Percentiles rank a stretch among this genome's conserved stretches.
phyloP scores from a whole-genome alignment of 2,329 filamentous ascomycete species.

The Hortaea werneckii region DNA sequence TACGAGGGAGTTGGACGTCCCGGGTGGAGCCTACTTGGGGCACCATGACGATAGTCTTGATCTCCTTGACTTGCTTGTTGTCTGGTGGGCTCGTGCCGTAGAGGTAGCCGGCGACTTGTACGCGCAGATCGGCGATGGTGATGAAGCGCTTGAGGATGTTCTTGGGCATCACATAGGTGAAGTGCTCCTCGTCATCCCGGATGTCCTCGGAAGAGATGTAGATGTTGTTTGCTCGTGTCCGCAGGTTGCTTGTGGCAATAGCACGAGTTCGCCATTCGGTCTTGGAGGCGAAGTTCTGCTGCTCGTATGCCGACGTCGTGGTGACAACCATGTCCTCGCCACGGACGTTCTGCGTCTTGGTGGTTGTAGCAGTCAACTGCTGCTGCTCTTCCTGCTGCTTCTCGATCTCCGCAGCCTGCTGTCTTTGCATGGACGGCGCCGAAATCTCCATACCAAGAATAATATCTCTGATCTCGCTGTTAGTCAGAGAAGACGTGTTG shows the following conservation, averaged over 20 bases:
- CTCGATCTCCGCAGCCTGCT: slow-evolving; percentile 96
- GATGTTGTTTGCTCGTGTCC: slow-evolving; percentile 92
- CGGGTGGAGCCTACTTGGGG: slow-evolving; percentile 91
- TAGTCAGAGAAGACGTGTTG: slow-evolving; percentile 93
- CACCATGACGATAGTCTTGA: slow-evolving; percentile 93
- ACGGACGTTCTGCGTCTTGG: slow-evolving; percentile 93
- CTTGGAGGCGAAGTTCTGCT: slow-evolving; percentile 95
- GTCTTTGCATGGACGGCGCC: slow-evolving; percentile 92
- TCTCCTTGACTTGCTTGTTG: slow-evolving; percentile 94
- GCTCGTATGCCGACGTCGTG: slow-evolving; percentile 94
- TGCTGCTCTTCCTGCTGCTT: slow-evolving; percentile 97
- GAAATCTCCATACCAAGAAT: slow-evolving; percentile 99
- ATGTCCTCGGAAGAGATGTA: slow-evolving; percentile 96
- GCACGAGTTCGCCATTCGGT: slow-evolving; percentile 97
- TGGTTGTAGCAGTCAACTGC: slow-evolving; percentile 92
- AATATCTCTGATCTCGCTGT: slow-evolving; percentile 93
- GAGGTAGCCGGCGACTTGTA: slow-evolving; percentile 91
- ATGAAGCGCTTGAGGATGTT: slow-evolving; percentile 95
- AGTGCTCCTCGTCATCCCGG: slow-evolving; percentile 74
- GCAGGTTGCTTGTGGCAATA: slow-evolving; percentile 90
- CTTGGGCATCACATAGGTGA: slow-evolving; percentile 98
- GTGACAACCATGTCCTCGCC: slow-evolving; percentile 98
- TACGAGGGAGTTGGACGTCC: slow-evolving; percentile 80
- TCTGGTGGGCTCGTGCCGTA: slow-evolving; percentile 89
- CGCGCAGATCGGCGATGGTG: slow-evolving; percentile 87